Conservation (phyloP, 192 early-diverging fungal species). For the Coemansia sp. region DNA sequence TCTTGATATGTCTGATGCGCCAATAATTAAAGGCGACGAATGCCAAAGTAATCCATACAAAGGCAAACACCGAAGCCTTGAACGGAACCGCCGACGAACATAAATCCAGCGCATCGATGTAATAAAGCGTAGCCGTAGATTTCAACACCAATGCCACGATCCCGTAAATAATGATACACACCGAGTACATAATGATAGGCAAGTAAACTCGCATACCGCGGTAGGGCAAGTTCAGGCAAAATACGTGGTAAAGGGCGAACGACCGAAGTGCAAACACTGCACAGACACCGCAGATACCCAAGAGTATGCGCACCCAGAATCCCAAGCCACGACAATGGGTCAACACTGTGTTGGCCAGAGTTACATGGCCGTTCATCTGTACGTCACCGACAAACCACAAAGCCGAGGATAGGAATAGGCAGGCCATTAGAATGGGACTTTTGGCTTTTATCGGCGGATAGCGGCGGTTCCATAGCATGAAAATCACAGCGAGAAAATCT, state of each 20-base stretch:
- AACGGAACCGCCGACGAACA: constrained; percentile 30
- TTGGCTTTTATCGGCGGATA: constrained; percentile 58
- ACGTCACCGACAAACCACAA: constrained; percentile 56
- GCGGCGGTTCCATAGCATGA: constrained; percentile 46
- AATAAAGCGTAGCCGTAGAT: constrained; percentile 16
- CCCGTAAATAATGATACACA: constrained; percentile 28
- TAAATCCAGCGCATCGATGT: constrained; percentile 19
- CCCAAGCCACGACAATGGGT: constrained; percentile 42
- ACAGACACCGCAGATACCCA: constrained; percentile 35
- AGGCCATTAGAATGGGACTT: constrained; percentile 49
- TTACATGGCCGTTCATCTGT: constrained; percentile 50
- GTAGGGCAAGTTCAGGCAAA: background rate
- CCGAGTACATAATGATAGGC: constrained; percentile 8
- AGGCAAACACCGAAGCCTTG: constrained; percentile 41
- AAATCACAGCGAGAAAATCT: constrained; percentile 28
- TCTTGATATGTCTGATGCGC: constrained; percentile 50
- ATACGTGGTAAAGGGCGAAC: background rate
- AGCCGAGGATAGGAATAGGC: constrained; percentile 24
- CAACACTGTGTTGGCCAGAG: constrained; percentile 14
- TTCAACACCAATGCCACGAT: constrained; percentile 33
- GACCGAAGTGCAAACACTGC: constrained; percentile 26
- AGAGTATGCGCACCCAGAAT: constrained; percentile 45
- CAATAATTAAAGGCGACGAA: constrained; percentile 26
- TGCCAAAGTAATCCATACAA: constrained; percentile 41
- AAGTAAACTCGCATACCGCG: background rate